Base-by-base conservation (phyloP, 352 stramenopile genomes). In the Globisporangium spiculum region DNA sequence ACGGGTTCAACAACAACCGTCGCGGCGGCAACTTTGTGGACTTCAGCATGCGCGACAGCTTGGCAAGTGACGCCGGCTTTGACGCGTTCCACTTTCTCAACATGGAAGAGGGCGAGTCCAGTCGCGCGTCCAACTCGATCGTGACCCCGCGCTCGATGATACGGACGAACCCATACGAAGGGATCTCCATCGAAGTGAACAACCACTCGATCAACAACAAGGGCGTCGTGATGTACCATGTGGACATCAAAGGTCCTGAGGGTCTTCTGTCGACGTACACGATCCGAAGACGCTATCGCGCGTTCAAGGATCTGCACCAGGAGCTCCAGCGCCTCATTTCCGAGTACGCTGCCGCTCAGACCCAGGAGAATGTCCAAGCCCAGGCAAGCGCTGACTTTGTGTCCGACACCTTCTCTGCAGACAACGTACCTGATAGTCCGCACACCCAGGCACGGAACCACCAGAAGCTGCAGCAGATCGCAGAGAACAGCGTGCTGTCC, bases 191-290 rank as follows among this genome's bases (percentile, higher is more conserved):
- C 20, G 77, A 84, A 9, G 77, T 87, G 30, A 85, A 74, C 60
- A 81, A 75, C 71, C 75, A 87, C 60, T 87, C 79, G 66, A 74
- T 87, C 63, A 77, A 76, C 73, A 83, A 74, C 60, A 68, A 87
- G 48, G 79, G 79, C 26, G 74, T 83, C 41, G 88, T 96, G 63
- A 93, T 96, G 84, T 96, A 96, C 67, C 88, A 96, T 73, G 86
- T 96, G 59, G 88, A 96, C 61, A 92, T 96, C 54, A 90, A 92
- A 67, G 84, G 83, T 9, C 86, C 86, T 0, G 76, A 93, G 34
- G 85, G 85, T 0, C 72, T 93, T 58, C 69, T 94, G 14, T 91
- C 83, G 46, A 92, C 88, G 4, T 96, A 96, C 79, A 96, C 88
- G 5, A 96, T 96, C 71, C 86, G 88, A 8, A 74, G 84, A 30